Evolutionary conservation across 2,329 filamentous ascomycete species (phyloP).

Genomic region (Diaporthe sp.): DNA sequence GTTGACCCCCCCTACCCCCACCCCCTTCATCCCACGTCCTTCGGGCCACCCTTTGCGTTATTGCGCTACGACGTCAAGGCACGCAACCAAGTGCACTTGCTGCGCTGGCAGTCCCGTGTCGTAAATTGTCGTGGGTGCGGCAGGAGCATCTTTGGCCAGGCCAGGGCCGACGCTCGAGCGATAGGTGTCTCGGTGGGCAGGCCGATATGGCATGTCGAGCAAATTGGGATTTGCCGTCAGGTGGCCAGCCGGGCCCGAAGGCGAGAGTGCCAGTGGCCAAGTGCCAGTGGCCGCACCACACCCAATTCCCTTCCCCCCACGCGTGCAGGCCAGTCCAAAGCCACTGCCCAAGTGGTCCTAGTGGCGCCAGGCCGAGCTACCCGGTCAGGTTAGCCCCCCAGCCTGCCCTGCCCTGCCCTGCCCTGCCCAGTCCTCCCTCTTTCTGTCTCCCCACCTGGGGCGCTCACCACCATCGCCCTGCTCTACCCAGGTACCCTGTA

Average conservation of each 20-base stretch:
- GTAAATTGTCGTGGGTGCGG: not conserved
- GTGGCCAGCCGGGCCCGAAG: not conserved
- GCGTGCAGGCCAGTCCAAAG: not conserved
- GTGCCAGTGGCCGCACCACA: not conserved
- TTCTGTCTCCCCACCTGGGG: not conserved
- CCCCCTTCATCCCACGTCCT: conserved; percentile 29
- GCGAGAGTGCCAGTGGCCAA: conserved; percentile 1
- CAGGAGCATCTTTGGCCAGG: not conserved
- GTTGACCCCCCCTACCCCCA: conserved; percentile 7
- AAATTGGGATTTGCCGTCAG: conserved; percentile 18
- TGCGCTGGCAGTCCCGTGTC: conserved; percentile 19
- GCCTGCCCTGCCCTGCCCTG: too few relatives aligned
- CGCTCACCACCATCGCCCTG: not conserved
- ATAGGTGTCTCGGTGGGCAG: conserved; percentile 12
- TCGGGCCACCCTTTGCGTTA: conserved; percentile 4
- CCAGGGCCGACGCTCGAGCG: conserved; percentile 6
- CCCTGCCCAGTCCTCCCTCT: not conserved
- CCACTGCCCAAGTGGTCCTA: conserved; percentile 19
- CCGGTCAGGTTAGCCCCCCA: conserved; percentile 7
- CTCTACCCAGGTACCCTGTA: conserved; percentile 8
- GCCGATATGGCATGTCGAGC: conserved; percentile 18
- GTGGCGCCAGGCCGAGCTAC: conserved; percentile 4
- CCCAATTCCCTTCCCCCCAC: not conserved
- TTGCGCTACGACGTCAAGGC: conserved; percentile 19
- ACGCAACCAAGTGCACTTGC: conserved; percentile 3